A percentile compares a stretch with the other conserved stretches of the same genome.
phyloP scores from a whole-genome alignment of 257 asterid genomes.

The Nicotiana attenuata region DNA sequence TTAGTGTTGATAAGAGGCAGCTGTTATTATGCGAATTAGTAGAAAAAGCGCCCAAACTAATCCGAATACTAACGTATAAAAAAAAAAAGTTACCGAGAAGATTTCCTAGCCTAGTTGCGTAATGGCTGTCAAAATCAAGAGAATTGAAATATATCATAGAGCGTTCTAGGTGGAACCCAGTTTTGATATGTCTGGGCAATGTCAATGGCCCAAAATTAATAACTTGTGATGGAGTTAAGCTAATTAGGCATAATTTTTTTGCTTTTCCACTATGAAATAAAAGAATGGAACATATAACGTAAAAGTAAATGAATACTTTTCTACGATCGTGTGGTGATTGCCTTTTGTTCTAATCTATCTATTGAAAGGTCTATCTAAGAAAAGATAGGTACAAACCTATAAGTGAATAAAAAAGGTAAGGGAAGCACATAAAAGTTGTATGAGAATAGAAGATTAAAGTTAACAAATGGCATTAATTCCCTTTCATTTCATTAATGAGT shows the following conservation, averaged over 20 bases:
- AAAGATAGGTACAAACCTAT: conserved; percentile 17
- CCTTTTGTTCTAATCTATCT: conserved; percentile 8
- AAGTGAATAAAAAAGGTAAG: not conserved
- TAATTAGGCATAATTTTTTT: conserved; percentile 1
- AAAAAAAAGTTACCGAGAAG: not conserved
- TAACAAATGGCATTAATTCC: conserved; percentile 7
- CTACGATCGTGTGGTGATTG: conserved; percentile 33
- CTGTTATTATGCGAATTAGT: not conserved
- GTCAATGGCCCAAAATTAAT: conserved; percentile 10
- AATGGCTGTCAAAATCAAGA: conserved; percentile 15
- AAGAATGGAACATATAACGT: not conserved
- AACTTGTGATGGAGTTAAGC: not conserved
- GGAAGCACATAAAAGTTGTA: not conserved
- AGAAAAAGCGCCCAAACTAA: not conserved
- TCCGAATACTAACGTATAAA: not conserved
- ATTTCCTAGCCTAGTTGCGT: not conserved
- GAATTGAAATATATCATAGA: not conserved
- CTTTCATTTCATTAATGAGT: conserved; percentile 13
- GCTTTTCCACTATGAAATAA: conserved; percentile 6
- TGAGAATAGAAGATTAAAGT: conserved; percentile 17
- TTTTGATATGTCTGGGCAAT: conserved; percentile 22
- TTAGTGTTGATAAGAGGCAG: not conserved
- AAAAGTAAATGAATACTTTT: conserved; percentile 13
- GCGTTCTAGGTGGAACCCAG: conserved; percentile 20
- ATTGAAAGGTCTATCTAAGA: not conserved